Conservation (phyloP, 2,329 filamentous ascomycete genomes). For the Pseudogymnoascus pannorum region DNA sequence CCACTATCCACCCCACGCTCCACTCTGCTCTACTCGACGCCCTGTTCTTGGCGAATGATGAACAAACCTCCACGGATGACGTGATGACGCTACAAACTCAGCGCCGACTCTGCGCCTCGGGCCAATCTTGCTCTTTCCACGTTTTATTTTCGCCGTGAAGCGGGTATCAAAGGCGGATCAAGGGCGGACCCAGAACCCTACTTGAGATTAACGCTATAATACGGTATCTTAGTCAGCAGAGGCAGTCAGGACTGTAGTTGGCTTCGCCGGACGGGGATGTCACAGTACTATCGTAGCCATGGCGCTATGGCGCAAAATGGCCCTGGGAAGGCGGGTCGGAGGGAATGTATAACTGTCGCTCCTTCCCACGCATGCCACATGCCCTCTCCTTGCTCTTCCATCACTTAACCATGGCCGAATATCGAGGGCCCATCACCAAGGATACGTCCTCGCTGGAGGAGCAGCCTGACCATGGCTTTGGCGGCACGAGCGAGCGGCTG, state of each 20-base stretch:
- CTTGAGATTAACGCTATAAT: not conserved
- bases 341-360: not conserved
- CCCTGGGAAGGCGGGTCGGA: not conserved
- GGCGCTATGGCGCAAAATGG: not conserved
- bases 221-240: not conserved
- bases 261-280: not conserved
- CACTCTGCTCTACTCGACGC: not conserved
- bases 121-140: not conserved
- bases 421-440: not conserved
- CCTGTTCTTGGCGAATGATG: not conserved
- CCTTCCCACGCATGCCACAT: not conserved
- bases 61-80: not conserved
- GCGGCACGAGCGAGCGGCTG: slow-evolving; percentile 2
- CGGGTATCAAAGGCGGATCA: not conserved
- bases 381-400: not conserved
- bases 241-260: not conserved
- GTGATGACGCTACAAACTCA: not conserved
- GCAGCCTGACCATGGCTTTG: not conserved
- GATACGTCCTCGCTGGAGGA: not conserved
- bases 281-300: not conserved
- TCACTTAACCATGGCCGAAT: not conserved
- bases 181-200: not conserved
- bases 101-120: not conserved
- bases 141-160: not conserved
- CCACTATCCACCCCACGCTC: not conserved